A percentile compares a stretch with the other conserved stretches of the same genome.
These are phyloP conservation scores for Actinomortierella ambigua DNA, from an alignment of 371 early-diverging fungal genomes.

Conservation along the genomic window DNA sequence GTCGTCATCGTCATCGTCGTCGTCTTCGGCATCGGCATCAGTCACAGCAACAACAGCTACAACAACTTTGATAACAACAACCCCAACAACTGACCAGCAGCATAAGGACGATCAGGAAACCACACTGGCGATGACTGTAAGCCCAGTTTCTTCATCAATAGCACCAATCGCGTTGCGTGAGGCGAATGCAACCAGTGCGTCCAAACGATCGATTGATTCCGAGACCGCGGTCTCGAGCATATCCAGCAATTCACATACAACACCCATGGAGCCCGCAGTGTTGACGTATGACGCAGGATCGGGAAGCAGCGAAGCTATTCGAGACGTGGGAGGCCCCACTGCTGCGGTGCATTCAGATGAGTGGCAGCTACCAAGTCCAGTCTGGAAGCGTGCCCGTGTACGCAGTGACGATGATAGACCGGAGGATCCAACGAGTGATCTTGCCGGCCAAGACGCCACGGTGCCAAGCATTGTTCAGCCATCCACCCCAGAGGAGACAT, in stretches of 20 bases:
- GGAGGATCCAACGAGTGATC: background rate
- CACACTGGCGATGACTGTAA: constrained; percentile 13
- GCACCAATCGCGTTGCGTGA: background rate
- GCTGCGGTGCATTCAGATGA: background rate
- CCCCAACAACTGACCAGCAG: constrained; percentile 38
- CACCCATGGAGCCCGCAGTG: constrained; percentile 19
- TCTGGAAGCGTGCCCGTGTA: constrained; percentile 14
- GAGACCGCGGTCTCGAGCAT: too few relatives aligned
- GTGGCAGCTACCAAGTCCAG: constrained; percentile 9
- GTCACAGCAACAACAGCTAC: constrained; percentile 31
- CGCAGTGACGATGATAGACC: background rate
- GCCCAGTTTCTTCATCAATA: constrained; percentile 5
- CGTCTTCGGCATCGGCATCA: background rate
- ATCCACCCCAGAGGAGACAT: constrained; percentile 21
- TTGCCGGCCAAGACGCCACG: constrained; percentile 1
- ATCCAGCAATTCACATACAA: constrained; percentile 13
- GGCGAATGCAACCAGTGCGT: too few relatives aligned
- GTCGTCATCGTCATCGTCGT: too few relatives aligned
- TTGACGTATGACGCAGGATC: constrained; percentile 7
- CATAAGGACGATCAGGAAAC: constrained; percentile 27
- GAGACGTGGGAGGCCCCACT: too few relatives aligned
- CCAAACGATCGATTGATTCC: too few relatives aligned
- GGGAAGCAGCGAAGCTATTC: constrained; percentile 1
- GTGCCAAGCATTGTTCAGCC: constrained; percentile 14
- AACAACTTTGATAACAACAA: constrained; percentile 23